Evolutionary conservation across 306 rosid species (phyloP).

Genomic region (Trifolium dubium): DNA sequence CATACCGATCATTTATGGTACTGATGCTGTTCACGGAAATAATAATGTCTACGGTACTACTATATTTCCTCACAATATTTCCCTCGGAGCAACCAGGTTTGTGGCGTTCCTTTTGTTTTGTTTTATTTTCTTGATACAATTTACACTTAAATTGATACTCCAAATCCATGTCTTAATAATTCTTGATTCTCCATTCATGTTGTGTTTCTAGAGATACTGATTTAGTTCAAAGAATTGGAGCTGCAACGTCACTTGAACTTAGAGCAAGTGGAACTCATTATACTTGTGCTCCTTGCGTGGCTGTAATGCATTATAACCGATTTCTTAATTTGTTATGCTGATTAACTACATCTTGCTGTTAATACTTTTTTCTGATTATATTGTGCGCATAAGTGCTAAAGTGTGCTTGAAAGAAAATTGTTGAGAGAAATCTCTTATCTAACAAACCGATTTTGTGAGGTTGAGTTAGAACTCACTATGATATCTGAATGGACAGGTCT

Average conservation of each 20-base stretch:
- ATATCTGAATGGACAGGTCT: slow-evolving; percentile 58
- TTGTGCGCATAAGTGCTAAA: background rate
- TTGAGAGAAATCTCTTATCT: background rate
- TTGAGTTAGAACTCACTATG: background rate
- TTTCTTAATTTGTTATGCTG: background rate
- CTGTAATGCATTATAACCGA: slow-evolving; percentile 53
- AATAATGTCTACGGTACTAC: slow-evolving; percentile 74
- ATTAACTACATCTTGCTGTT: background rate
- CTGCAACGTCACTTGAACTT: slow-evolving; percentile 75
- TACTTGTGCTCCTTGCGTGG: slow-evolving; percentile 81
- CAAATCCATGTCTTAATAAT: background rate
- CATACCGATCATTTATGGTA: slow-evolving; percentile 71
- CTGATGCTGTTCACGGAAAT: slow-evolving; percentile 83
- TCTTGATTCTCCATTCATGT: background rate
- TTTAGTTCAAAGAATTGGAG: slow-evolving; percentile 70
- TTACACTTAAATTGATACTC: background rate
- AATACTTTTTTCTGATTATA: background rate
- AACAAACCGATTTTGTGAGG: background rate
- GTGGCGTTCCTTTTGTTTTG: background rate
- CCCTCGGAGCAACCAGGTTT: slow-evolving; percentile 54
- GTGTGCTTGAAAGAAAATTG: background rate
- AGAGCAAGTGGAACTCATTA: slow-evolving; percentile 73
- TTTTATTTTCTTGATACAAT: background rate
- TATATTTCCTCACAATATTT: slow-evolving; percentile 74
- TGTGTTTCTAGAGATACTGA: slow-evolving; percentile 60